Evolutionary conservation across 202 grass and related monocot genomes (phyloP).

Genomic region (Thinopyrum obtusiflorum): DNA sequence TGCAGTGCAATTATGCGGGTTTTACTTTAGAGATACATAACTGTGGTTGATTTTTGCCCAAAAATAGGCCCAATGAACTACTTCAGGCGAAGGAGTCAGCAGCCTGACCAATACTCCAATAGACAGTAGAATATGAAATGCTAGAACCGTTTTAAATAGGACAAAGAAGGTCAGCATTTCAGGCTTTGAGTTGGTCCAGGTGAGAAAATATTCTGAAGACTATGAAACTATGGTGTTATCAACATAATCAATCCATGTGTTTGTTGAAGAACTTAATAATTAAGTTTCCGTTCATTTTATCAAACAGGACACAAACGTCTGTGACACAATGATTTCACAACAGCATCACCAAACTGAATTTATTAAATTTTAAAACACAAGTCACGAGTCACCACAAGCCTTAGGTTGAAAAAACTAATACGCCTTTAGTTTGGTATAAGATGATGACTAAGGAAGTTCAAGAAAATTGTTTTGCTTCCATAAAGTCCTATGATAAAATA

Average conservation of each 20-base stretch:
- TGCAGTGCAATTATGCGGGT: not conserved
- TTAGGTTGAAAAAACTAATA: not conserved
- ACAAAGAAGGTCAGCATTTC: not conserved
- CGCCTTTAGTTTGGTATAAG: not conserved
- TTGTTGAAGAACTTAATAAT: not conserved
- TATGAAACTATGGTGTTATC: not conserved
- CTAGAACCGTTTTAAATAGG: not conserved
- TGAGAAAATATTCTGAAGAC: not conserved
- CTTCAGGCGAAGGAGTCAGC: not conserved
- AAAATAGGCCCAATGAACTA: not conserved
- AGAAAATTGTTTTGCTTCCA: not conserved
- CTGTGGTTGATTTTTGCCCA: not conserved
- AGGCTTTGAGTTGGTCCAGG: slow-evolving; percentile 7
- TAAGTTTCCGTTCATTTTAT: not conserved
- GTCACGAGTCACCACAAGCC: not conserved
- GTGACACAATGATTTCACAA: not conserved
- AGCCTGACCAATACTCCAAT: not conserved
- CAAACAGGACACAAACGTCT: not conserved
- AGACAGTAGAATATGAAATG: not conserved
- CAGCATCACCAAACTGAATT: not conserved
- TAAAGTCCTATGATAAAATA: not conserved
- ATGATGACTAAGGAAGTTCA: not conserved
- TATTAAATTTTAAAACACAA: not conserved
- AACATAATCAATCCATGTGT: not conserved
- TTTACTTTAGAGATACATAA: not conserved